Evolutionary conservation across 2,329 filamentous ascomycete genomes (phyloP), one percentile per base, ranked within the genome.

Genomic region (Xylaria digitata): DNA sequence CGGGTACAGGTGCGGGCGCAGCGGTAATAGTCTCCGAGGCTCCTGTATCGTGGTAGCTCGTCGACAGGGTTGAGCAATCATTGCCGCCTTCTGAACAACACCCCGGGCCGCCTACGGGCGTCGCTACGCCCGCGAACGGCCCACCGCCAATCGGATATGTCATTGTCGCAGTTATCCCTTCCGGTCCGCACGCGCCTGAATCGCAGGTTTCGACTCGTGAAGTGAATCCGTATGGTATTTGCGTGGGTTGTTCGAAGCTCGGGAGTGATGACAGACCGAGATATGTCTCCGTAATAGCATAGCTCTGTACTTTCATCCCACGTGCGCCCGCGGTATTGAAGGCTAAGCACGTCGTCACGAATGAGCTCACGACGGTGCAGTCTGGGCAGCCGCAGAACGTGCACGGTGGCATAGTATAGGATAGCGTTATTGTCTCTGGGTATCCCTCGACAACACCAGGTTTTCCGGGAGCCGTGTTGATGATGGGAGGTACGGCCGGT

Each of bases 271-370:
- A 72, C 21, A 73, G 43, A 23, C 72, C 72, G 23, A 70, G 56
- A 45, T 73, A 74, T 21, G 72, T 72, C 63, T 74, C 72, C 2
- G 70, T 68, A 40, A 74, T 56, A 9, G 71, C 71, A 54, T 74
- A 74, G 1, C 60, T 53, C 40, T 70, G 68, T 9, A 17, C 32
- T 19, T 55, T 58, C 26, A 67, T 34, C 6, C 45, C 65, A 1
- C 23, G 7, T 1, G 26, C 45, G 0, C 67, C 70, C 8, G 46
- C 49, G 15, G 70, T 54, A 30, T 55, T 60, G 50, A 72, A 69
- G 19, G 58, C 58, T 13, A 53, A 11, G 40, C 65, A 68, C 1
- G 65, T 48, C 6, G 70, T 72, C 17, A 63, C 70, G 60, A 68
- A 74, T 4, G 63, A 59, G 64, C 71, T 73, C 21, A 68, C 63